Evolutionary conservation across 257 asterid genomes (phyloP).

Genomic region (Solanum sejunctum): DNA sequence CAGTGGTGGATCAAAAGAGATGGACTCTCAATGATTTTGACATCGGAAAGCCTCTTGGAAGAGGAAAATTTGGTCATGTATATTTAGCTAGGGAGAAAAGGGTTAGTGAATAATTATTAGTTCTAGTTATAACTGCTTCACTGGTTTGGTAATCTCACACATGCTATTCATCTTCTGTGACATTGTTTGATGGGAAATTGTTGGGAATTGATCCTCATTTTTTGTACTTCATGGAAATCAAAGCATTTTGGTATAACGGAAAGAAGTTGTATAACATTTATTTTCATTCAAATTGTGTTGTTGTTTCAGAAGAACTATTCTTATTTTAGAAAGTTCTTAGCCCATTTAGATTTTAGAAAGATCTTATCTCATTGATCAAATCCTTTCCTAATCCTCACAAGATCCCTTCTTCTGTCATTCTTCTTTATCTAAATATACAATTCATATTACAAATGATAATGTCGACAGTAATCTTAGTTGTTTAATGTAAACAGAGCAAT

Average conservation of each 20-base stretch:
- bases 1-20: slow-evolving; percentile 45
- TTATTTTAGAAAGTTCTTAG: not conserved
- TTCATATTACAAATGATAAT: not conserved
- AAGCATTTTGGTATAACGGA: not conserved
- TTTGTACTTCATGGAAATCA: not conserved
- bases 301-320: not conserved
- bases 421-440: not conserved
- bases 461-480: not conserved
- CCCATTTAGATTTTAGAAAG: not conserved
- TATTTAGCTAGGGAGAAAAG: slow-evolving; percentile 78
- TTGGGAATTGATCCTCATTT: not conserved
- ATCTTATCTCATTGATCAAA: not conserved
- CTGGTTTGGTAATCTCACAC: not conserved
- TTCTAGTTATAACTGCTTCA: not conserved
- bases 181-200: not conserved
- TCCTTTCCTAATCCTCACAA: not conserved
- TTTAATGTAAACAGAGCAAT: slow-evolving; percentile 50
- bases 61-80: slow-evolving; percentile 92
- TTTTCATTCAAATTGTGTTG: not conserved
- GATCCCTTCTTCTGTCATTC: not conserved
- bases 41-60: slow-evolving; percentile 89
- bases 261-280: not conserved
- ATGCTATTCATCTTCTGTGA: not conserved
- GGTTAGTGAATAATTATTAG: slow-evolving; percentile 19
- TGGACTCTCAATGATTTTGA: slow-evolving; percentile 75